Conservation (phyloP, 148 eudicot genomes). For the Dianthus caryophyllus region DNA sequence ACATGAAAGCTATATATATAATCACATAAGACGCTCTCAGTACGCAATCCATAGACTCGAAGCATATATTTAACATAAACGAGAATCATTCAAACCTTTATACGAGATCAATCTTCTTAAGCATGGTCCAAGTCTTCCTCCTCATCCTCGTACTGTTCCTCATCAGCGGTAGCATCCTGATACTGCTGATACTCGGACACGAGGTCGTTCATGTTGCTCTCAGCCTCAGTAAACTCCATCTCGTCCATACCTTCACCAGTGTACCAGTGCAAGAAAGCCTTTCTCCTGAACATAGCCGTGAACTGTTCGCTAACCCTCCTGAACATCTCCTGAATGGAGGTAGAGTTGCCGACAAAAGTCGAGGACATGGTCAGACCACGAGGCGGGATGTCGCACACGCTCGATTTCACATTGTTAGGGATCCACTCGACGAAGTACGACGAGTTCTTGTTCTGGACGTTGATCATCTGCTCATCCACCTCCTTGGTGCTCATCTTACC, state of each 20-base stretch:
- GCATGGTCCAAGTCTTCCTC: slow-evolving; percentile 39
- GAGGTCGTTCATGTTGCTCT: slow-evolving; percentile 84
- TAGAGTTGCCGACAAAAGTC: slow-evolving; percentile 70
- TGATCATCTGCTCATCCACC: slow-evolving; percentile 65
- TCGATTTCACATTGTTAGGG: slow-evolving; percentile 74
- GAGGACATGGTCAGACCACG: slow-evolving; percentile 67
- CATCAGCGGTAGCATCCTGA: slow-evolving; percentile 84
- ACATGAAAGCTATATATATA: slow-evolving; percentile 10
- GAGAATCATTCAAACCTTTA: slow-evolving; percentile 7
- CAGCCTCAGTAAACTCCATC: slow-evolving; percentile 90
- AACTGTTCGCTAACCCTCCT: slow-evolving; percentile 79
- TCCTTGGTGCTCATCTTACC: slow-evolving; percentile 77
- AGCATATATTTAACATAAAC: slow-evolving; percentile 14
- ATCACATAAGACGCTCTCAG: not conserved
- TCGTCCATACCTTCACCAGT: slow-evolving; percentile 92
- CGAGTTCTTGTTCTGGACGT: slow-evolving; percentile 70
- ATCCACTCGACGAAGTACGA: slow-evolving; percentile 83
- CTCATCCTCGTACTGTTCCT: slow-evolving; percentile 66
- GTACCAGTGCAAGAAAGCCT: slow-evolving; percentile 92
- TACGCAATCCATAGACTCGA: slow-evolving; percentile 13
- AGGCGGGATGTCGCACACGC: slow-evolving; percentile 82
- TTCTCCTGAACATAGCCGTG: slow-evolving; percentile 83
- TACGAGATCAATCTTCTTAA: not conserved
- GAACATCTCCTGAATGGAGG: slow-evolving; percentile 74
- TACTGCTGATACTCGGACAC: slow-evolving; percentile 85